Base-by-base conservation (phyloP, 1,284 basidiomycete species). In the Athelia sp. region DNA sequence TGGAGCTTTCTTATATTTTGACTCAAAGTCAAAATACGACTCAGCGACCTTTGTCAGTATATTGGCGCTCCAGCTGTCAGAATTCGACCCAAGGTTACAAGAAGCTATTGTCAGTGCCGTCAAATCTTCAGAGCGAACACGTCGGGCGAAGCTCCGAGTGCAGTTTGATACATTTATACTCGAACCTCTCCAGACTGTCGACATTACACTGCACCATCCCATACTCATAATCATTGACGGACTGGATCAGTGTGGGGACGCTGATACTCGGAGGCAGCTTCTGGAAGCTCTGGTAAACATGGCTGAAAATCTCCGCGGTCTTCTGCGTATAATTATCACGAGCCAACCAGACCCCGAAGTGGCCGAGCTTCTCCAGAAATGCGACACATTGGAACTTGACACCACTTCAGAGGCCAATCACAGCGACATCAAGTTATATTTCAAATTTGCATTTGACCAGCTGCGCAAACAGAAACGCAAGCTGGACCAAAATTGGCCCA, bases 91-190 rank as follows among this genome's bases (percentile, higher is more conserved):
- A 42, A 61, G 62, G 10, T 54, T 64, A 4, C 54, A 61, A 29
- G 53, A 40, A 2, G 61, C 59, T 4, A 66, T 64, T 10, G 52
- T 65, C 3, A 56, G 31, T 24, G 59, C 52, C 35, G 53, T 64
- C 4, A 55, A 63, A 43, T 56, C 56, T 21, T 43, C 58, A 4
- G 62, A 65, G 2, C 66, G 57, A 22, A 65, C 67, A 49, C 50
- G 36, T 45, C 62, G 67, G 45, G 62, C 62, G 4, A 55, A 62
- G 1, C 52, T 66, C 32, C 64, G 54, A 26, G 55, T 49, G 24
- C 65, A 67, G 42, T 66, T 67, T 48, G 56, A 64, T 36, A 65
- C 65, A 40, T 52, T 67, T 2, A 52, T 69, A 11, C 46, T 67
- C 15, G 56, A 65, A n/a, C 56, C 64, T 0, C 51, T 65, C 8